phyloP scores from a whole-genome alignment of 805 yeast genomes.

The Barnettozyma sp. region DNA sequence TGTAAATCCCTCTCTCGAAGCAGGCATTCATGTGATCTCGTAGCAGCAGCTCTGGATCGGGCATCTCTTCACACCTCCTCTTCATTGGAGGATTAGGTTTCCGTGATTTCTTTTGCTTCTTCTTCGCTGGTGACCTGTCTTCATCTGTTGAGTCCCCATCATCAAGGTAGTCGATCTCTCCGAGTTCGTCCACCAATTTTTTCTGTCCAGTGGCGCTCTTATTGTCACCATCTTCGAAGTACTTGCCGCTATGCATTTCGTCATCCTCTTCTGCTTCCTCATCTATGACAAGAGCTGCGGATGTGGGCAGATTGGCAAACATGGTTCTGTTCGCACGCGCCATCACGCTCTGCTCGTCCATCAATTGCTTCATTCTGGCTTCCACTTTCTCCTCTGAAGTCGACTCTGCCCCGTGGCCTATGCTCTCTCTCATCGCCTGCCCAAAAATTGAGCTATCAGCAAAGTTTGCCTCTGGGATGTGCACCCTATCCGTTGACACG shows the following conservation, averaged over 20 bases:
- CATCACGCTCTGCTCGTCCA: conserved; percentile 2
- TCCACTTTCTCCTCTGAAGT: not conserved
- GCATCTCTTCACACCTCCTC: conserved; percentile 1
- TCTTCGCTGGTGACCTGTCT: not conserved
- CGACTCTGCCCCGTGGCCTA: not conserved
- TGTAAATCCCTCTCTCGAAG: not conserved
- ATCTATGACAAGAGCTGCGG: not conserved
- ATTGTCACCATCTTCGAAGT: too few relatives aligned
- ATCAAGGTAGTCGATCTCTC: conserved; percentile 1
- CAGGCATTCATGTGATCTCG: not conserved
- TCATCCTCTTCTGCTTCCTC: conserved; percentile 2
- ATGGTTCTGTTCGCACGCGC: not conserved
- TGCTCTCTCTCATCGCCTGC: not conserved
- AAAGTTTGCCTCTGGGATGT: conserved; percentile 15
- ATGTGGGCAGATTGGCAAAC: conserved; percentile 1
- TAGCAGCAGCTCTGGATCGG: not conserved
- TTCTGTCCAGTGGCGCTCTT: too few relatives aligned
- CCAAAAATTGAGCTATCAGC: not conserved
- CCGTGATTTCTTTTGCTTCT: not conserved
- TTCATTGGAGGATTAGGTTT: not conserved
- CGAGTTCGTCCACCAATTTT: too few relatives aligned
- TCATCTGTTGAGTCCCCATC: conserved; percentile 4
- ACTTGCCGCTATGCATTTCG: not conserved
- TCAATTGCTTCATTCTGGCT: not conserved
- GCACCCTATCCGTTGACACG: conserved; percentile 28